Percentiles rank a stretch among this genome's conserved stretches.
Evolutionary conservation across 2,329 filamentous ascomycete genomes (phyloP).

Genomic region (Colletotrichum horii): DNA sequence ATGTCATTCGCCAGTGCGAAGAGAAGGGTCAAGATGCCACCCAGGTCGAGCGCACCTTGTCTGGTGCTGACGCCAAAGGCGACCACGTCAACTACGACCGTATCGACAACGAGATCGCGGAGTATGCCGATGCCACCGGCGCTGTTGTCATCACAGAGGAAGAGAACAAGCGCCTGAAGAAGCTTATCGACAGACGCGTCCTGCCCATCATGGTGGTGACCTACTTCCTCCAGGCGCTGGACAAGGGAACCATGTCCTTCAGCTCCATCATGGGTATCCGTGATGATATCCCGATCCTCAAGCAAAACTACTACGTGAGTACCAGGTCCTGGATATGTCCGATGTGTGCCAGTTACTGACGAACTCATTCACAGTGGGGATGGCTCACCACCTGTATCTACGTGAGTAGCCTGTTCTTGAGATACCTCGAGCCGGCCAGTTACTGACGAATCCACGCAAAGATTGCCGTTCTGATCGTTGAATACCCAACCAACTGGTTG

Average conservation of each 20-base stretch:
- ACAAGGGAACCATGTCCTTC: conserved; percentile 32
- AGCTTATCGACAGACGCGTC: conserved; percentile 53
- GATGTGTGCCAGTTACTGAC: conserved; percentile 28
- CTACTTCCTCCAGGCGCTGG: conserved; percentile 47
- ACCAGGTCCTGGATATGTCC: conserved; percentile 8
- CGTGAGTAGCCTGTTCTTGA: conserved; percentile 24
- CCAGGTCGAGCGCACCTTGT: conserved; percentile 29
- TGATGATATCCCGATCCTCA: conserved; percentile 15
- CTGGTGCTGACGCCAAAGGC: conserved; percentile 7
- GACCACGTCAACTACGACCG: conserved; percentile 15
- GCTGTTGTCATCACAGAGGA: conserved; percentile 50
- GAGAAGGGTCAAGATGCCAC: neutral
- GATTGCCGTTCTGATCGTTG: conserved; percentile 41
- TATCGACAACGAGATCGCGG: conserved; percentile 73
- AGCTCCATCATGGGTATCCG: conserved; percentile 29
- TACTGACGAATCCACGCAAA: neutral
- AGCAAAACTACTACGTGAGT: neutral
- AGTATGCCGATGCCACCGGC: conserved; percentile 61
- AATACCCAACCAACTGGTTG: conserved; percentile 43
- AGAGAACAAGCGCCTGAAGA: conserved; percentile 53
- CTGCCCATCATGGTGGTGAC: conserved; percentile 57
- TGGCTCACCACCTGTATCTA: conserved; percentile 43
- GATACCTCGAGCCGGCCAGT: neutral
- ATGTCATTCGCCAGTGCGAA: neutral
- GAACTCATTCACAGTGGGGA: conserved; percentile 36